Evolutionary conservation across 345 rosid genomes (phyloP), one percentile per base, ranked within the genome.

Genomic region (Eucalyptus decipiens): DNA sequence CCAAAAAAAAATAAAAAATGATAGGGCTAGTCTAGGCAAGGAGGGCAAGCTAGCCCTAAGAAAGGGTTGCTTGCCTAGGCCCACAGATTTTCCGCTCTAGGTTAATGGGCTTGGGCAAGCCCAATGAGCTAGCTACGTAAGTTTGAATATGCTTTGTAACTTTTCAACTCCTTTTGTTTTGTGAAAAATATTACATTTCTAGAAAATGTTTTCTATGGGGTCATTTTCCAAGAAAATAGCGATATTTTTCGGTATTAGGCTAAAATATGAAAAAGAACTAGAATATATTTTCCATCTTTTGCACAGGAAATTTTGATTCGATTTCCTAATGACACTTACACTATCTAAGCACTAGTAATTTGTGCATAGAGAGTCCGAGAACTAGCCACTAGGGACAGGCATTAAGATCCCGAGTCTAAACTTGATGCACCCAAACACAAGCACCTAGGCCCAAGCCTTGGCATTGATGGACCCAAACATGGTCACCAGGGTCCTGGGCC

Each of bases 11-110:
- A n/a, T n/a, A 2, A 13, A 49, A 48, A 50, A 50, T 72, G 26
- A 3, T 34, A 72, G 2, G 13, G 81, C 13, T 0, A 11, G 4
- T 18, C 30, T 2, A 6, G n/a, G n/a, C 4, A 2, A 0, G n/a
- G 16, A 2, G 34, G 9, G 18, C 24, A 19, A 72, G 26, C 45
- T 13, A 37, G 8, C 19, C 81, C 45, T 21, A 34, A 18, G 6
- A 34, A 72, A 72, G 81, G 28, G 21, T 72, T 72, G 15, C 81
- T 72, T 18, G 54, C 54, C 9, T 17, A 51, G 45, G 45, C 8
- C 26, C 43, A 37, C 45, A 11, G 0, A 9, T 37, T 72, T 72
- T 72, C 0, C 5, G 0, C 81, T 37, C 40, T 34, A 72, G 81
- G 28, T 37, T 40, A 72, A 72, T 19, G 45, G 45, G 45, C 45